A percentile compares a stretch with the other conserved stretches of the same genome.
Evolutionary conservation across 352 stramenopile genomes (phyloP).

Genomic region (Phytopythium sindhum): DNA sequence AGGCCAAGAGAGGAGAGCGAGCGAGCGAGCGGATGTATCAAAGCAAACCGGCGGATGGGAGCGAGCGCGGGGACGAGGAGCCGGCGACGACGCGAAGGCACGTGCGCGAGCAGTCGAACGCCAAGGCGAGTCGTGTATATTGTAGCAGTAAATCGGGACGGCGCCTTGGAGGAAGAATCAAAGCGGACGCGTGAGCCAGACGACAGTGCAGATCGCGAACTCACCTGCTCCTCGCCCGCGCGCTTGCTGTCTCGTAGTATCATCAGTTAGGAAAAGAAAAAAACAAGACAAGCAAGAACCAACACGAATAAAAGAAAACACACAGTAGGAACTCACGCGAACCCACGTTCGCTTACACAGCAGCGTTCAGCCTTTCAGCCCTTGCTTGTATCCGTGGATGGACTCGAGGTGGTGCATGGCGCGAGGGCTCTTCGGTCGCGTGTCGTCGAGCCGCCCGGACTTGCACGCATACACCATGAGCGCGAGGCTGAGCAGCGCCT

Average conservation of each 20-base stretch:
- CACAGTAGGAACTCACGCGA: slow-evolving; percentile 3
- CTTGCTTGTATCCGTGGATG: slow-evolving; percentile 53
- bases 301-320: slow-evolving; percentile 10
- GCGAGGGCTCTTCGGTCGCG: slow-evolving; percentile 60
- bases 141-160: slow-evolving; percentile 66
- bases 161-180: slow-evolving; percentile 10
- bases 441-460: slow-evolving; percentile 62
- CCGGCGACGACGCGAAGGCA: neutral
- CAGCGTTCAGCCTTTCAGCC: neutral
- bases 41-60: slow-evolving; percentile 3
- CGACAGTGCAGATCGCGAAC: slow-evolving; percentile 12
- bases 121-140: slow-evolving; percentile 43
- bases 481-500: slow-evolving; percentile 67
- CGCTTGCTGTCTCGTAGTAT: slow-evolving; percentile 20
- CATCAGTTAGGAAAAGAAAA: slow-evolving; percentile 17
- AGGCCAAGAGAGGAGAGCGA: slow-evolving; percentile 14
- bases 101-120: slow-evolving; percentile 13
- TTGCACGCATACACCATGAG: slow-evolving; percentile 78
- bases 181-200: slow-evolving; percentile 17
- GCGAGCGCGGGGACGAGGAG: slow-evolving; percentile 3
- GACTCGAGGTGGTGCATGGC: slow-evolving; percentile 54
- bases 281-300: slow-evolving; percentile 7
- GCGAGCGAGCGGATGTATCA: slow-evolving; percentile 23
- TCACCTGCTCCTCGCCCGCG: slow-evolving; percentile 10
- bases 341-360: neutral